These are phyloP conservation scores for Voacanga thouarsii DNA, from an alignment of 257 asterid genomes.

Conservation along the genomic window DNA sequence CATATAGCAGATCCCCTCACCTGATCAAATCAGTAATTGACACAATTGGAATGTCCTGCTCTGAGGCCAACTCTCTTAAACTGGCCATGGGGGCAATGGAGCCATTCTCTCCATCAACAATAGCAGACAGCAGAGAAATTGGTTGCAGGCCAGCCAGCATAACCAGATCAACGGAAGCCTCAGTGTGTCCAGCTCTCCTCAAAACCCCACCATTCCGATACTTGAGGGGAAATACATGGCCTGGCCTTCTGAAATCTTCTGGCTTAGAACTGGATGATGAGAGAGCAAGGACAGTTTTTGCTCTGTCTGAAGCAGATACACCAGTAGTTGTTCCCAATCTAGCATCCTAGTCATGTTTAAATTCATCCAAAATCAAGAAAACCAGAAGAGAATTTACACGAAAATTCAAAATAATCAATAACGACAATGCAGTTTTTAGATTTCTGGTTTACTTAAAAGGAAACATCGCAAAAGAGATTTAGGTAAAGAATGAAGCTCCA, in stretches of 20 bases:
- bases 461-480: no score
- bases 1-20: conserved; percentile 19
- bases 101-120: conserved; percentile 63
- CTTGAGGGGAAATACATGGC: conserved; percentile 86
- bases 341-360: conserved; percentile 51
- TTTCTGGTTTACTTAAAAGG: no score
- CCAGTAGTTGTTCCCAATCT: conserved; percentile 66
- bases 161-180: conserved; percentile 76
- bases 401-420: background rate
- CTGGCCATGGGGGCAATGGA: conserved; percentile 50
- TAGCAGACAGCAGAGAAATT: conserved; percentile 57
- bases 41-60: conserved; percentile 55
- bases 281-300: conserved; percentile 64
- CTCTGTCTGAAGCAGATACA: conserved; percentile 78
- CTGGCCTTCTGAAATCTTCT: conserved; percentile 72
- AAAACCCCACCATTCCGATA: conserved; percentile 78
- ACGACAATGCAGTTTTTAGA: background rate
- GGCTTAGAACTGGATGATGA: conserved; percentile 62
- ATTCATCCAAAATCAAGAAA: background rate
- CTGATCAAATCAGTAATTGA: conserved; percentile 77
- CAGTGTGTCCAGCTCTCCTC: conserved; percentile 77
- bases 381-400: background rate
- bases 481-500: background rate
- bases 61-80: conserved; percentile 48
- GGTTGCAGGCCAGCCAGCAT: conserved; percentile 57